Evolutionary conservation across 129 eudicot genomes (phyloP).

Genomic region (Calendula officinalis): DNA sequence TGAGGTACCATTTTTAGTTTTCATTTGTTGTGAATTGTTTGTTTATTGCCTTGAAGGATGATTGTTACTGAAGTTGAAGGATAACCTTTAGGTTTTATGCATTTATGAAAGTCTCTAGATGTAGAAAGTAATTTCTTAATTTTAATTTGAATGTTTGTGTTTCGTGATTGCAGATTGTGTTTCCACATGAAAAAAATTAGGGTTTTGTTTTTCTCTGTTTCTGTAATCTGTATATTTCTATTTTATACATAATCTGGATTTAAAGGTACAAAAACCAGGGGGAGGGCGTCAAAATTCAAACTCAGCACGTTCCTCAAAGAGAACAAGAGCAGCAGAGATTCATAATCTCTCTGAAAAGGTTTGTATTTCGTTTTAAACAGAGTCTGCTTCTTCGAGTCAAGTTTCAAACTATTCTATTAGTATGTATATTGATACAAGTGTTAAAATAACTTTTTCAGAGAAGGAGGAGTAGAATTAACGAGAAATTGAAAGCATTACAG

Average conservation of each 20-base stretch:
- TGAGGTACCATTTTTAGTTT: constrained; percentile 32
- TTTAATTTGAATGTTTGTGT: constrained; percentile 2
- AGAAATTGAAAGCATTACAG: constrained; percentile 94
- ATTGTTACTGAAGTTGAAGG: constrained; percentile 30
- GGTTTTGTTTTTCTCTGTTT: background rate
- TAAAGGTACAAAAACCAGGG: constrained; percentile 28
- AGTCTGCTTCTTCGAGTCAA: background rate
- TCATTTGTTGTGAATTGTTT: background rate
- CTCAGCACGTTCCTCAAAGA: constrained; percentile 70
- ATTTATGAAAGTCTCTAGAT: background rate
- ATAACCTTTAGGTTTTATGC: background rate
- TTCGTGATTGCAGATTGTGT: constrained; percentile 16
- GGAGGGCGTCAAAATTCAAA: constrained; percentile 38
- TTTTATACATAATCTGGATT: constrained; percentile 5
- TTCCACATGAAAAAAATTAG: constrained; percentile 29
- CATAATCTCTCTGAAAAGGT: constrained; percentile 97
- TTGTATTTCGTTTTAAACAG: background rate
- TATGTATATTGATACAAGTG: constrained; percentile 13
- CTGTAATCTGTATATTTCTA: background rate
- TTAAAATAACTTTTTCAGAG: constrained; percentile 39
- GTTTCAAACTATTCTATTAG: background rate
- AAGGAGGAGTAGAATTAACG: constrained; percentile 89
- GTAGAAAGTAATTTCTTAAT: background rate
- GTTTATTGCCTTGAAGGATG: constrained; percentile 1
- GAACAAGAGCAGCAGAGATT: constrained; percentile 88